phyloP scores from a whole-genome alignment of 2,329 filamentous ascomycete species.

The Aureobasidium sp. region DNA sequence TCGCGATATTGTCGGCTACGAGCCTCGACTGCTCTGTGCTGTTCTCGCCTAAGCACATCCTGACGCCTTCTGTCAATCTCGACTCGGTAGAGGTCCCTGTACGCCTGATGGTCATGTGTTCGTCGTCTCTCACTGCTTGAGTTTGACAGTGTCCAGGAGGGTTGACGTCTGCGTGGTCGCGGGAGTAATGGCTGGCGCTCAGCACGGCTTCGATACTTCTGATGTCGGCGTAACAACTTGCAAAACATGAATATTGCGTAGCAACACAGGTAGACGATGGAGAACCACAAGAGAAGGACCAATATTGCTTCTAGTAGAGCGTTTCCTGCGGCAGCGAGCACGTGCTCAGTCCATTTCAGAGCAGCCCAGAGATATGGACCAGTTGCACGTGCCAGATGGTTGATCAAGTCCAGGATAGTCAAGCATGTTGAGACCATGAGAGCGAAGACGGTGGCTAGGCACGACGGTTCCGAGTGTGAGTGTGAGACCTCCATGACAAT shows the following conservation, averaged over 20 bases:
- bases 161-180: neutral
- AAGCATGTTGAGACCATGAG: neutral
- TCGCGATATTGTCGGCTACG: neutral
- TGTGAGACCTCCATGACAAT: neutral
- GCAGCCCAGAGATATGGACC: neutral
- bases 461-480: neutral
- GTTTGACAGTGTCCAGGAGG: neutral
- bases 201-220: neutral
- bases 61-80: constrained; percentile 4
- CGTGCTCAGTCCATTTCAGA: neutral
- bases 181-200: neutral
- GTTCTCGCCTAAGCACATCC: constrained; percentile 1
- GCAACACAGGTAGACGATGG: constrained; percentile 2
- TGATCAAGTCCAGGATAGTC: neutral
- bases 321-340: neutral
- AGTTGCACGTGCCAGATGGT: neutral
- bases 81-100: constrained; percentile 2
- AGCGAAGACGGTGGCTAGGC: neutral
- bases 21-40: constrained; percentile 1
- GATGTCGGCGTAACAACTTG: neutral
- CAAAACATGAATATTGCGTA: neutral
- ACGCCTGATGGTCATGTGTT: neutral
- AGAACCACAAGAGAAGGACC: constrained; percentile 5
- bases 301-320: neutral
- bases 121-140: neutral